Percentiles rank a stretch among this genome's conserved stretches.
Evolutionary conservation across 352 stramenopile species (phyloP).

Genomic region (Peronospora tabacina): DNA sequence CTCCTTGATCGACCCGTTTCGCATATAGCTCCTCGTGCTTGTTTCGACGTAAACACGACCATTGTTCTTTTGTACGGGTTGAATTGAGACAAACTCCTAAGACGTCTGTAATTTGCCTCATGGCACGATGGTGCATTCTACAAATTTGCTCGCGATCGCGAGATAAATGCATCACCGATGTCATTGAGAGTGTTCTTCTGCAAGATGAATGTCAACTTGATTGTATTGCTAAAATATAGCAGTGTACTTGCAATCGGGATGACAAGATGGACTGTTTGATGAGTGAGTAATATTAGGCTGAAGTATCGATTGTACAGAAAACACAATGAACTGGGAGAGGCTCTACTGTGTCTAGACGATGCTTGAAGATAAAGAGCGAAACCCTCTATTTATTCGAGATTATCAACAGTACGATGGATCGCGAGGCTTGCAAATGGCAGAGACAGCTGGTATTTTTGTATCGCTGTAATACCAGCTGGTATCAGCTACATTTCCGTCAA

Average conservation of each 20-base stretch:
- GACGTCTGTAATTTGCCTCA: conserved; percentile 54
- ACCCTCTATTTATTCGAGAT: background rate
- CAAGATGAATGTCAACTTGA: too few relatives aligned
- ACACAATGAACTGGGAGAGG: conserved; percentile 13
- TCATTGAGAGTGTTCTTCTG: conserved; percentile 5
- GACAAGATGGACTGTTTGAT: background rate
- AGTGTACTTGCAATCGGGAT: too few relatives aligned
- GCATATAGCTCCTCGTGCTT: conserved; percentile 50
- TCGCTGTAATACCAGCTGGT: background rate
- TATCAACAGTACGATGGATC: conserved; percentile 7
- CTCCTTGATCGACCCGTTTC: conserved; percentile 29
- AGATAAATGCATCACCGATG: conserved; percentile 34
- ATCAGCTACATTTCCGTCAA: background rate
- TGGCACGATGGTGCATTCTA: conserved; percentile 53
- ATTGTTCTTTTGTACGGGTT: conserved; percentile 44
- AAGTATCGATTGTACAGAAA: background rate
- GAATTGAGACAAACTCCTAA: conserved; percentile 49
- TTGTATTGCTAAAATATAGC: background rate
- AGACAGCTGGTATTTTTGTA: background rate
- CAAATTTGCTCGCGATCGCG: conserved; percentile 42
- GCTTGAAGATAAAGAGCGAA: background rate
- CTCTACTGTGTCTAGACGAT: background rate
- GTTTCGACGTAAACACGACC: conserved; percentile 43
- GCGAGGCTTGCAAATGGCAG: background rate
- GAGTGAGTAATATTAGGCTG: too few relatives aligned